Percentiles rank a stretch among this genome's conserved stretches.
Conservation (phyloP, 805 yeast genomes). For the Pichia nanzhaoensis region DNA sequence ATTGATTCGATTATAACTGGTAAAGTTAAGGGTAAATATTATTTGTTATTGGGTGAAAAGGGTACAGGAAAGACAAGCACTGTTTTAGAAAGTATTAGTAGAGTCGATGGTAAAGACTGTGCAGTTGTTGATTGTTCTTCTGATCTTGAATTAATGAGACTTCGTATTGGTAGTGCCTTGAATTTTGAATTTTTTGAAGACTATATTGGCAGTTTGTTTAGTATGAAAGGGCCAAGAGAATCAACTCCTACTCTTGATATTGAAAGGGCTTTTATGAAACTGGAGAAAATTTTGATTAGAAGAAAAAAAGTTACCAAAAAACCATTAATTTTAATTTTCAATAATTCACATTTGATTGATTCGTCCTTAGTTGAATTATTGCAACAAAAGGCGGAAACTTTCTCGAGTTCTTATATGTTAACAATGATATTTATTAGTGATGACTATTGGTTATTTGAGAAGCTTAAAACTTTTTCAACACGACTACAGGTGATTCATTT, state of each 20-base stretch:
- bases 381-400: constrained; percentile 76
- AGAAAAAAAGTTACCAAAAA: constrained; percentile 36
- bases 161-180: constrained; percentile 68
- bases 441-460: constrained; percentile 83
- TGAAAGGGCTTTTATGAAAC: constrained; percentile 70
- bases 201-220: constrained; percentile 73
- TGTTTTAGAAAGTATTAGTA: constrained; percentile 62
- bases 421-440: constrained; percentile 68
- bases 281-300: constrained; percentile 63
- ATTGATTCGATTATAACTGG: constrained; percentile 65
- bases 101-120: constrained; percentile 56
- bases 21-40: constrained; percentile 58
- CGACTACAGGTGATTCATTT: constrained; percentile 67
- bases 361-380: constrained; percentile 68
- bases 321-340: constrained; percentile 66
- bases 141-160: constrained; percentile 75
- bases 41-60: constrained; percentile 71
- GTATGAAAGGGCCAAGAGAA: constrained; percentile 79
- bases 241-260: constrained; percentile 77
- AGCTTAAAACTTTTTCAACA: constrained; percentile 64
- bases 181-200: constrained; percentile 73
- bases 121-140: constrained; percentile 76
- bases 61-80: constrained; percentile 83
- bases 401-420: constrained; percentile 66
- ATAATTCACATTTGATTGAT: constrained; percentile 66